phyloP scores from a whole-genome alignment of 495 filamentous ascomycete genomes.

The Hypoxylon crocopeplum region DNA sequence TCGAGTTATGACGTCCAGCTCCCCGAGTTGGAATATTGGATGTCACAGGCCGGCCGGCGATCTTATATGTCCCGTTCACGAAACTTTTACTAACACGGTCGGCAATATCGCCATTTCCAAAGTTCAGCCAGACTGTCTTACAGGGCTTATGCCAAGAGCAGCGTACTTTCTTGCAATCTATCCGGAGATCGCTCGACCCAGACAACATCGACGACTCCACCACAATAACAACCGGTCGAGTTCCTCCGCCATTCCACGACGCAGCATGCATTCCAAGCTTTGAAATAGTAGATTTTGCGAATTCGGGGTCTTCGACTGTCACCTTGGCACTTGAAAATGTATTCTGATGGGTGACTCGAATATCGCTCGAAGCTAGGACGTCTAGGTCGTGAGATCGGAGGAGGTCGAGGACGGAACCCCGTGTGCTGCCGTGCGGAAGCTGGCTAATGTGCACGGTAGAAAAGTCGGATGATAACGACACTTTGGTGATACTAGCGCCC shows the following conservation, averaged over 20 bases:
- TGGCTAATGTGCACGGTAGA: conserved; percentile 38
- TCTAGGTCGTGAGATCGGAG: conserved; percentile 6
- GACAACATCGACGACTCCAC: conserved; percentile 23
- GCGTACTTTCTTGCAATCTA: conserved; percentile 42
- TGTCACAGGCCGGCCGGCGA: not conserved
- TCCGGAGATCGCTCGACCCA: conserved; percentile 23
- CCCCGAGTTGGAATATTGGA: not conserved
- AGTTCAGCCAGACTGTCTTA: conserved; percentile 41
- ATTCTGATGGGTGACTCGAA: not conserved
- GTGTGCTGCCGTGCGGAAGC: conserved; percentile 31
- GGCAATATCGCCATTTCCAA: conserved; percentile 21
- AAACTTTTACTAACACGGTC: conserved; percentile 26
- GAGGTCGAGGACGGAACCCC: conserved; percentile 11
- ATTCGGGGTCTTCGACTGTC: conserved; percentile 33
- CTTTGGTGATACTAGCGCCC: conserved; percentile 36
- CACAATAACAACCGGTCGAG: conserved; percentile 6
- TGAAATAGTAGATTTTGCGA: conserved; percentile 10
- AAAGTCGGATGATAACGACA: conserved; percentile 38
- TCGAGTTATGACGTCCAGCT: not conserved
- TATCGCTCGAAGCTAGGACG: not conserved
- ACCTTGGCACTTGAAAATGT: conserved; percentile 22
- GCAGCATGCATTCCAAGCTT: not conserved
- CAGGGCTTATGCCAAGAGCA: conserved; percentile 43
- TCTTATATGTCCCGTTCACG: conserved; percentile 18
- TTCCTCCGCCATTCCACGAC: not conserved